Conservation (phyloP, 306 rosid genomes). For the Delonix regia region DNA sequence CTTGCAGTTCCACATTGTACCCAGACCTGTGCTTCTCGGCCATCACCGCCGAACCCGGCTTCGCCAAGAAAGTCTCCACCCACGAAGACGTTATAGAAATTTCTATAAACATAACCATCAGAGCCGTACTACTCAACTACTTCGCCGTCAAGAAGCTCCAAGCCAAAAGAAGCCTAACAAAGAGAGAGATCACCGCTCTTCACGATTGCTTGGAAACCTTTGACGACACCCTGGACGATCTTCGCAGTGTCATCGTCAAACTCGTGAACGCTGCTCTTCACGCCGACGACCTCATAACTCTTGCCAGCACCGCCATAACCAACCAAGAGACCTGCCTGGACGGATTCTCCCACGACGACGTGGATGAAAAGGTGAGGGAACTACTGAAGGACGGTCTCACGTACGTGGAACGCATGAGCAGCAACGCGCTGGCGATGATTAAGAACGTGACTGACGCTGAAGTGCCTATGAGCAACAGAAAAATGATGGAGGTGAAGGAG, state of each 20-base stretch:
- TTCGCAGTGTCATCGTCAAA: constrained; percentile 45
- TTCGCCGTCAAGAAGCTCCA: constrained; percentile 45
- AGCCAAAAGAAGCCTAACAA: constrained; percentile 30
- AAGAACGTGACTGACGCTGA: constrained; percentile 77
- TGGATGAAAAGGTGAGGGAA: constrained; percentile 51
- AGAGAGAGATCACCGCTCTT: constrained; percentile 65
- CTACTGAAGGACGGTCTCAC: constrained; percentile 47
- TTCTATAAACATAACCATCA: constrained; percentile 51
- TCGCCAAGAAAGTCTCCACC: constrained; percentile 34
- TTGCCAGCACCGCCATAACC: constrained; percentile 78
- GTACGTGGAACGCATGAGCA: constrained; percentile 70
- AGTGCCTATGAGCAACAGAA: constrained; percentile 33
- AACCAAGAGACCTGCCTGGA: constrained; percentile 87
- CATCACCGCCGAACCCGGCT: constrained; percentile 41
- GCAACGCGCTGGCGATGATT: constrained; percentile 79
- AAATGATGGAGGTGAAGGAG: constrained; percentile 30
- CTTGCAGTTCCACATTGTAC: constrained; percentile 73
- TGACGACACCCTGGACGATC: constrained; percentile 71
- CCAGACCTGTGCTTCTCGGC: constrained; percentile 76
- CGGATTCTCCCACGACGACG: constrained; percentile 73
- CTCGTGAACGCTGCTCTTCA: constrained; percentile 48
- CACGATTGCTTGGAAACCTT: constrained; percentile 70
- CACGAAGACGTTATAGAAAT: constrained; percentile 56
- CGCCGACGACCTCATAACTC: constrained; percentile 73
- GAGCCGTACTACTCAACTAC: constrained; percentile 56